Base-by-base conservation (phyloP, 2,329 filamentous ascomycete genomes). In the Graphium sp. region DNA sequence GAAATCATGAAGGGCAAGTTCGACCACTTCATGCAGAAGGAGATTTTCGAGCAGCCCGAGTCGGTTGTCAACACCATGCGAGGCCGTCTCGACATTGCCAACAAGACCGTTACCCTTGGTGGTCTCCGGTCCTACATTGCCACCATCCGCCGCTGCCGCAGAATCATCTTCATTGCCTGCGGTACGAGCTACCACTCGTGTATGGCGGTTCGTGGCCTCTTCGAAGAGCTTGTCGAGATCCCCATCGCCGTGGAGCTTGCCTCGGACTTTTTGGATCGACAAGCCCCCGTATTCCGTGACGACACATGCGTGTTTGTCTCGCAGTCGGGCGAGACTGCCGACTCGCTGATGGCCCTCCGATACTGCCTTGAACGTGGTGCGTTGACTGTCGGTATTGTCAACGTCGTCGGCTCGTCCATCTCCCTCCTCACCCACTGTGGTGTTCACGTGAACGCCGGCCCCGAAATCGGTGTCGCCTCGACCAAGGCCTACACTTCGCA, bases 1-100 rank as follows among this genome's bases (percentile, higher is more conserved):
- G 85, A 98, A 66, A 98, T 98, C 59, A 98, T 98, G 89, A 98
- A 98, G 77, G 89, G 89, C 57, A 91, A 89, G 53, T 98, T 95
- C 58, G 89, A 98, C 56, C 89, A 98, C 64, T 98, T 94, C 68
- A 98, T 98, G 89, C 89, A 98, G 56, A 98, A 98, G 74, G 89
- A 98, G 57, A 98, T 98, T 48, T 98, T 98, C 55, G 89, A 98
- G 68, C 89, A 98, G 66, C 89, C 89, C 48, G 89, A 98, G 61
- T 98, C 89, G 10, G 83, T 98, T 36, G 76, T 98, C 63, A 98
- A 98, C 71, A 94, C 89, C 41, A 98, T 98, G 89, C 83, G 89
- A 74, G 89, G 89, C 59, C 89, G 89, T 61, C 66, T 98, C 45
- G 89, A 98, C 55, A 66, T 79, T 35, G 77, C 74, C 45, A 92